Evolutionary conservation across 192 early-diverging fungal genomes (phyloP), one percentile per base, ranked within the genome.

Genomic region (Coemansia sp.): DNA sequence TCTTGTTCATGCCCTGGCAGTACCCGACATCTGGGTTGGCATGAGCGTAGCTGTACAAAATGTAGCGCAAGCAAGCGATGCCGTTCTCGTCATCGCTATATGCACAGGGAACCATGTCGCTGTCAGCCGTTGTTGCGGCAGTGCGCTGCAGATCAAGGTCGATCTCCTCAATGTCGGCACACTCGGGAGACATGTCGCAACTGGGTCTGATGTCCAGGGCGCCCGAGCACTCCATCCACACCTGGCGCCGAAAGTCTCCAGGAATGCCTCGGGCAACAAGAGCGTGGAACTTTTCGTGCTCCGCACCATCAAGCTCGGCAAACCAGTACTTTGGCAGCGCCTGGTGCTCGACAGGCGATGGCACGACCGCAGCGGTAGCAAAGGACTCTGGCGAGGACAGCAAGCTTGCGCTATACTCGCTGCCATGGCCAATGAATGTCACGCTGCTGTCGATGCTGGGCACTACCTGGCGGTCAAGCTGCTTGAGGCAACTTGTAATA

Each of bases 1-100:
- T 73, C 49, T 81, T 77, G 51, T 87, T 80, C 86, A 87, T 87
- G 51, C 86, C 86, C 67, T 87, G 86, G 54, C 86, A 87, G 63
- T 87, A 87, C 22, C 86, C 86, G 25, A 78, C 67, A 7, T 54
- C 68, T 0, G 86, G 84, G 51, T 78, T 76, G 14, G 66, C 66
- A 15, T 37, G 51, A 17, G 45, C 70, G 31, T 69, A 82, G 29
- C 60, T 70, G 64, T 71, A 73, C 43, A 82, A 73, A 20, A 82
- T 74, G 41, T 62, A 61, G 17, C 73, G 68, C 41, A 82, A 56
- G 14, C 36, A 40, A 0, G 47, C 64, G 11, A 64, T 31, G 24
- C 31, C 59, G 12, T 29, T 42, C 6, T 60, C 62, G 2, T 71
- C 62, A 9, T 25, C 25, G 15, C 5, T 14, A 29, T 17, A 15